phyloP scores from a whole-genome alignment of 371 early-diverging fungal genomes.

The Scutellospora calospora region DNA sequence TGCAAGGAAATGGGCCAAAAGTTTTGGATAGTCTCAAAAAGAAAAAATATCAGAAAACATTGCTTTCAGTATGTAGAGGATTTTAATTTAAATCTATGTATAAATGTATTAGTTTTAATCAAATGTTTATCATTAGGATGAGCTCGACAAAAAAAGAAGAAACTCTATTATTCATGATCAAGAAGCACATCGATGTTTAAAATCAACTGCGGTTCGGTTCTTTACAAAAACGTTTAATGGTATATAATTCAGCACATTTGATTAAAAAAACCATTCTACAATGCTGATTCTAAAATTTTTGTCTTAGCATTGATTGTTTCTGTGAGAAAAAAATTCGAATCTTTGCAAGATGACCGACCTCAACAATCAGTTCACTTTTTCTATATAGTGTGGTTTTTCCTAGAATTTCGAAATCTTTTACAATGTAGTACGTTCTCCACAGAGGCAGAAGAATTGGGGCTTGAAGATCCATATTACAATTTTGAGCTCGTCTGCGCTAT shows the following conservation, averaged over 20 bases:
- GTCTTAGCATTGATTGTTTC: background rate
- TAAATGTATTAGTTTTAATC: background rate
- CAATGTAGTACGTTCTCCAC: background rate
- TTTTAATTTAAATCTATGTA: background rate
- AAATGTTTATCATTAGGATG: background rate
- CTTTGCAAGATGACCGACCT: background rate
- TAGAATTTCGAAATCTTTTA: slow-evolving; percentile 2
- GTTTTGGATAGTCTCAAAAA: background rate
- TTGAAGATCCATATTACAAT: background rate
- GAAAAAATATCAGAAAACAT: background rate
- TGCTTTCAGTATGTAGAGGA: background rate
- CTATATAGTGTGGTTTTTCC: background rate
- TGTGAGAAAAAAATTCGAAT: too few relatives aligned
- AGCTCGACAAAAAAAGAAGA: background rate
- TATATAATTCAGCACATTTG: background rate
- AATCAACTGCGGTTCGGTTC: background rate
- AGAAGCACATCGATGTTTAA: background rate
- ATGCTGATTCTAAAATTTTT: background rate
- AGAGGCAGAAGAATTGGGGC: background rate
- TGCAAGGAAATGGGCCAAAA: background rate
- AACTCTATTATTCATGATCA: background rate
- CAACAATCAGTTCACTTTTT: background rate
- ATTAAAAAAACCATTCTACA: background rate
- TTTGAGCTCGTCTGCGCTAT: background rate
- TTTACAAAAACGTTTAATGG: background rate